Percentiles rank a stretch among this genome's conserved stretches.
Evolutionary conservation across 495 filamentous ascomycete species (phyloP).

Genomic region (Aspergillus kassunensis): DNA sequence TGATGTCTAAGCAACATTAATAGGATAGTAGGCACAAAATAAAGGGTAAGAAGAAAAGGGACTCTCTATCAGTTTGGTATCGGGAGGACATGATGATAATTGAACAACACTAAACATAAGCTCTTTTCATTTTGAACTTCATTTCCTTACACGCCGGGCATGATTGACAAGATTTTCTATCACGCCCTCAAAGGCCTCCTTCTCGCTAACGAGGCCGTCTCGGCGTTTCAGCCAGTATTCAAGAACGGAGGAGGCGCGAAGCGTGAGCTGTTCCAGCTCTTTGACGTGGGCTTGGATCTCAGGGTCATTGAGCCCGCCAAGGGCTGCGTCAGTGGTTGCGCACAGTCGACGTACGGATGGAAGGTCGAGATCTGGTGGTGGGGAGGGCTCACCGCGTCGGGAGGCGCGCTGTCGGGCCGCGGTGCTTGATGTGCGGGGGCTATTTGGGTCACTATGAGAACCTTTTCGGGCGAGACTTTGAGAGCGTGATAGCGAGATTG

Average conservation of each 20-base stretch:
- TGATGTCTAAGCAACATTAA: too few species aligned
- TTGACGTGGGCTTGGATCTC: slow-evolving; percentile 75
- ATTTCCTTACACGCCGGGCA: slow-evolving; percentile 81
- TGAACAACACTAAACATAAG: background rate
- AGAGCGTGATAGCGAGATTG: slow-evolving; percentile 39
- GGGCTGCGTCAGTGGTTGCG: slow-evolving; percentile 75
- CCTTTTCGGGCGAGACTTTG: slow-evolving; percentile 43
- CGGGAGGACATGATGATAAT: too few species aligned
- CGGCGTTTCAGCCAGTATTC: slow-evolving; percentile 85
- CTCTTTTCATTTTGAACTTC: slow-evolving; percentile 8
- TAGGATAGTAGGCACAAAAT: background rate
- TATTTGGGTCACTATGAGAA: slow-evolving; percentile 32
- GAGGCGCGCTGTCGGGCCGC: slow-evolving; percentile 35
- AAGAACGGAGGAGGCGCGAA: slow-evolving; percentile 68
- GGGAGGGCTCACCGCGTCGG: slow-evolving; percentile 51
- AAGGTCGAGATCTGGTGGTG: slow-evolving; percentile 75
- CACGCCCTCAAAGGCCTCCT: slow-evolving; percentile 94
- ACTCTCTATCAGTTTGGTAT: too few species aligned
- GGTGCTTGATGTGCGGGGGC: slow-evolving; percentile 31
- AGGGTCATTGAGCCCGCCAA: slow-evolving; percentile 66
- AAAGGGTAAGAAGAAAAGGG: background rate
- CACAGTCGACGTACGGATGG: slow-evolving; percentile 72
- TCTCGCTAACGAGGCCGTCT: slow-evolving; percentile 81
- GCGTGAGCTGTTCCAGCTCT: slow-evolving; percentile 63
- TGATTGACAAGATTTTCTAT: slow-evolving; percentile 98